These are phyloP conservation scores for Austroboletus novae-zelandiae DNA, from an alignment of 1,284 basidiomycete species.

Conservation along the genomic window DNA sequence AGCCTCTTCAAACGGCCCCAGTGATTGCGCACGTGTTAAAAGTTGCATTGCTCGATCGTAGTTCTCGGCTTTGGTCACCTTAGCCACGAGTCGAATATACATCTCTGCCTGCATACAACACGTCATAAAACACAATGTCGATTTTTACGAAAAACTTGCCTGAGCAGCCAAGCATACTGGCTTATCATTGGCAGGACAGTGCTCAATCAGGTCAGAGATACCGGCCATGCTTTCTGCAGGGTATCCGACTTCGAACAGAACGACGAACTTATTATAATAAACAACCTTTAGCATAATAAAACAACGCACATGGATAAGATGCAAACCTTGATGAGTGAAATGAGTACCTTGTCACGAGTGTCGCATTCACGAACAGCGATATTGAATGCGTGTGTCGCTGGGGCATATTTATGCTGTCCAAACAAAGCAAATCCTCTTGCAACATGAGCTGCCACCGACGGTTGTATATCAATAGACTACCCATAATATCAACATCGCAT, in stretches of 20 bases:
- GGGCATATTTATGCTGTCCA: not conserved
- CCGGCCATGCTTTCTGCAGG: not conserved
- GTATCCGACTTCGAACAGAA: not conserved
- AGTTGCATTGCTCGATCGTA: not conserved
- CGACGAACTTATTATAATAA: not conserved
- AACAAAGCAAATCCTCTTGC: not conserved
- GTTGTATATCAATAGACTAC: not conserved
- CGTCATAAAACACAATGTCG: not conserved
- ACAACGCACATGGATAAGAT: not conserved
- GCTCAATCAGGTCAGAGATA: not conserved
- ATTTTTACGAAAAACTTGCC: not conserved
- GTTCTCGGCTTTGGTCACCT: not conserved
- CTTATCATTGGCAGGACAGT: not conserved
- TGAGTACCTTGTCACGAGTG: not conserved
- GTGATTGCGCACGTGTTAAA: not conserved
- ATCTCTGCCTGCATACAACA: not conserved
- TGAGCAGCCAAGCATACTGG: not conserved
- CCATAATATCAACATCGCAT: not conserved
- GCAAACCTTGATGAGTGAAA: not conserved
- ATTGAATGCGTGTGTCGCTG: not conserved
- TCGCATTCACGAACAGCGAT: not conserved
- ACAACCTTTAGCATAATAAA: not conserved
- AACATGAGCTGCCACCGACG: not conserved
- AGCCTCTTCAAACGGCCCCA: not conserved
- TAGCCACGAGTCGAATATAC: not conserved